These are phyloP conservation scores for Myxozyma lipomycoides DNA, from an alignment of 805 yeast genomes.

Conservation along the genomic window DNA sequence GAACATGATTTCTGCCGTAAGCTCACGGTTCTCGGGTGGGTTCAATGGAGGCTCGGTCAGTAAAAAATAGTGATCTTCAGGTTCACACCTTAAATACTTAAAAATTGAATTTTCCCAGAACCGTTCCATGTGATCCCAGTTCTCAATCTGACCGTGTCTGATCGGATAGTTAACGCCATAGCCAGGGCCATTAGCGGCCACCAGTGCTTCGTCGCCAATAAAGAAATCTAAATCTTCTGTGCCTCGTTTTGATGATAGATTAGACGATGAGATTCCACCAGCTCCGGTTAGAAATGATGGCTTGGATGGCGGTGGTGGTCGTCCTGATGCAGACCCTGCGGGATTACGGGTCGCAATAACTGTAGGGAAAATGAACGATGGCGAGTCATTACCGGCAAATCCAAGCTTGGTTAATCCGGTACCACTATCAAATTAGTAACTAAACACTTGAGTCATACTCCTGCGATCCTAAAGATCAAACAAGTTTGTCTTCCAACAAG, in stretches of 20 bases:
- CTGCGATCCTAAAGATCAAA: background rate
- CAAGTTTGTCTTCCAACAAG: background rate
- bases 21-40: constrained; percentile 99
- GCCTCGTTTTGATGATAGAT: constrained; percentile 69
- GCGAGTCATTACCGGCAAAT: constrained; percentile 97
- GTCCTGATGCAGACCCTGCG: constrained; percentile 33
- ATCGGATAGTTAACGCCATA: constrained; percentile 89
- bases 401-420: constrained; percentile 97
- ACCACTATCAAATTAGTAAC: constrained; percentile 55
- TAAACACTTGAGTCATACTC: too few relatives aligned
- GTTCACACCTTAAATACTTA: constrained; percentile 94
- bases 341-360: constrained; percentile 72
- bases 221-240: constrained; percentile 91
- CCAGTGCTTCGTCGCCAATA: constrained; percentile 92
- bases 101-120: constrained; percentile 97
- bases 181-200: constrained; percentile 84
- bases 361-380: constrained; percentile 95
- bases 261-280: constrained; percentile 34
- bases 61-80: constrained; percentile 95
- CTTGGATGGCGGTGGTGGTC: constrained; percentile 43
- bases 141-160: constrained; percentile 96
- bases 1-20: constrained; percentile 97
- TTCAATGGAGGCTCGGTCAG: constrained; percentile 97
- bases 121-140: constrained; percentile 99
- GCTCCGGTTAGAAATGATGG: constrained; percentile 43